Base-by-base conservation (phyloP, 2,329 filamentous ascomycete species). In the Aspergillus fischeri region DNA sequence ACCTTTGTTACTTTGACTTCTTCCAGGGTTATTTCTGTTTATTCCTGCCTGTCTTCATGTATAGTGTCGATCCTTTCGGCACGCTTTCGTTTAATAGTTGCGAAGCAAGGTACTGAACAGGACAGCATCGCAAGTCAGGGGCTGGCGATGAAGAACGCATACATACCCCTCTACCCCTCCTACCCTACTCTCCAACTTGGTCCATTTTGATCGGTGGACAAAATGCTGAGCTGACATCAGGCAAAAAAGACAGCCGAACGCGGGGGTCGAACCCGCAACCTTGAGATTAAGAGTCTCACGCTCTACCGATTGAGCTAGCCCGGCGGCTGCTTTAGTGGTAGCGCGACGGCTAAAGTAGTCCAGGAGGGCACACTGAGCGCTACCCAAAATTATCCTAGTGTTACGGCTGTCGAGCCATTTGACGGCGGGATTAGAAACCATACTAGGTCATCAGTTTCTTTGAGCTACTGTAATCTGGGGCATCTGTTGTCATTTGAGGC, bases 231-330 rank as follows among this genome's bases (percentile, higher is more conserved):
- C 9, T 9, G 11, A 47, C 6, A n/a, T 7, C 5, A 47, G 21
- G 41, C 27, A 66, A 63, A 60, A 66, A 49, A 49, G 9, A 53
- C 51, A 74, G 71, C 71, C 73, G 65, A 73, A 75, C 71, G 72
- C 68, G 73, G 72, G 72, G 73, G 67, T 75, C 68, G 73, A 75
- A 74, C 73, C 71, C 73, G 70, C 73, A 74, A 64, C 70, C 69
- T 72, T 73, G 70, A 71, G 73, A 72, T 73, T 77, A 80, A 78
- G 75, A 79, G 75, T 76, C 77, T 77, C 77, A 79, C 73, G 74
- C 73, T 75, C 73, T 79, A 75, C 70, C 77, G 75, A 79, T 79
- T 79, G 77, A 79, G 77, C 77, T 79, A 78, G 74, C 75, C 76
- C 71, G 72, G 77, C 77, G 59, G 58, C 44, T 47, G 44, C 24